These are phyloP conservation scores for Ganoderma meredithae DNA, from an alignment of 1,284 basidiomycete genomes.

Conservation along the genomic window DNA sequence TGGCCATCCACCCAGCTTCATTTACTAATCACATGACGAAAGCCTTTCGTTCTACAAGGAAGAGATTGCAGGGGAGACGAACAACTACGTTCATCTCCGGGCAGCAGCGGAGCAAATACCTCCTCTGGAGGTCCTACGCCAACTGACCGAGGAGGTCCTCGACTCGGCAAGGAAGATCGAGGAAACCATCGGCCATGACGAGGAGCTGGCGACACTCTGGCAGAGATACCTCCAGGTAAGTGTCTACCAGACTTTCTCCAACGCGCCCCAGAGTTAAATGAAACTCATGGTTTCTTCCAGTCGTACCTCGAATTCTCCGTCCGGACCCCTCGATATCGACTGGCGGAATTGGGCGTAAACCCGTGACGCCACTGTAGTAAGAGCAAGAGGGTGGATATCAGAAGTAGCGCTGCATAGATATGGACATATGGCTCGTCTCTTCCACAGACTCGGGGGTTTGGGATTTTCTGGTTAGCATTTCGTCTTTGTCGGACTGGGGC, in stretches of 20 bases:
- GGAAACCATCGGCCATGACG: slow-evolving; percentile 17
- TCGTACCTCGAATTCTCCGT: slow-evolving; percentile 27
- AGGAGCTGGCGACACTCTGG: slow-evolving; percentile 24
- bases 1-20: no score
- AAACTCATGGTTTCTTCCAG: slow-evolving; percentile 1
- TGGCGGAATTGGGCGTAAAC: slow-evolving; percentile 21
- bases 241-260: not conserved
- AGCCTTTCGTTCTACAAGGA: slow-evolving; percentile 35
- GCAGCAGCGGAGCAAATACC: slow-evolving; percentile 22
- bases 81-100: slow-evolving; percentile 30
- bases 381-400: not conserved
- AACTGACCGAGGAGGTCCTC: slow-evolving; percentile 26
- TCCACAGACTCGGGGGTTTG: not conserved
- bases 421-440: not conserved
- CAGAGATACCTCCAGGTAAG: slow-evolving; percentile 27
- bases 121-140: slow-evolving; percentile 21
- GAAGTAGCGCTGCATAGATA: not conserved
- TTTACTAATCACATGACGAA: not conserved
- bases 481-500: not conserved
- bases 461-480: not conserved
- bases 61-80: slow-evolving; percentile 26
- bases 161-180: slow-evolving; percentile 26
- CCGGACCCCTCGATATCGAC: slow-evolving; percentile 28
- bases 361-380: not conserved
- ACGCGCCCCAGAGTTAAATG: not conserved